phyloP scores from a whole-genome alignment of 2,329 filamentous ascomycete species.

The Pezicula radicicola region DNA sequence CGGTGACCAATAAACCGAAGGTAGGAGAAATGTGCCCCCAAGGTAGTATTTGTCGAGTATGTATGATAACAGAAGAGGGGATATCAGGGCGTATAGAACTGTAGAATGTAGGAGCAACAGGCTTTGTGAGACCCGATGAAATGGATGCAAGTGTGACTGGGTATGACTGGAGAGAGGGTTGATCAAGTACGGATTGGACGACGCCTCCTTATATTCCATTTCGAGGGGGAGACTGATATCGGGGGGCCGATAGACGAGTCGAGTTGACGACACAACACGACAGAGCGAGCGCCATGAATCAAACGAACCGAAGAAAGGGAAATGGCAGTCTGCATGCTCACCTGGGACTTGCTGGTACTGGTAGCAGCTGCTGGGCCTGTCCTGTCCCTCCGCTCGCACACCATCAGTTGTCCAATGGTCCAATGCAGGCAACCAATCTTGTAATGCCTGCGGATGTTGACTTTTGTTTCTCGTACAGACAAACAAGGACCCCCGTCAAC shows the following conservation, averaged over 20 bases:
- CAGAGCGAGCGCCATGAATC: neutral
- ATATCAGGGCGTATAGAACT: too few species aligned
- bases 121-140: neutral
- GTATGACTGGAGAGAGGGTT: neutral
- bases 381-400: too few species aligned
- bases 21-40: too few species aligned
- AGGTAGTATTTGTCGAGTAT: too few species aligned
- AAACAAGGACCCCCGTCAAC: too few species aligned
- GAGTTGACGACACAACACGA: neutral
- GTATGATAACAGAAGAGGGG: too few species aligned
- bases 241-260: neutral
- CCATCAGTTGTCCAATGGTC: too few species aligned
- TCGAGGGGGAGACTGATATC: neutral
- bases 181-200: constrained; percentile 1
- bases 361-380: too few species aligned
- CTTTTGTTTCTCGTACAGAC: too few species aligned
- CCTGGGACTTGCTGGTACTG: neutral
- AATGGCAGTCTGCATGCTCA: neutral
- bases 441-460: too few species aligned
- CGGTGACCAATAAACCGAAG: neutral
- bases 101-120: neutral
- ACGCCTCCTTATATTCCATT: constrained; percentile 1
- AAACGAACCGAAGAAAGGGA: neutral
- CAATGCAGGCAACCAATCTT: too few species aligned
- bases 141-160: neutral